Evolutionary conservation across 768 basidiomycete species (phyloP).

Genomic region (Amanita jacksonii): DNA sequence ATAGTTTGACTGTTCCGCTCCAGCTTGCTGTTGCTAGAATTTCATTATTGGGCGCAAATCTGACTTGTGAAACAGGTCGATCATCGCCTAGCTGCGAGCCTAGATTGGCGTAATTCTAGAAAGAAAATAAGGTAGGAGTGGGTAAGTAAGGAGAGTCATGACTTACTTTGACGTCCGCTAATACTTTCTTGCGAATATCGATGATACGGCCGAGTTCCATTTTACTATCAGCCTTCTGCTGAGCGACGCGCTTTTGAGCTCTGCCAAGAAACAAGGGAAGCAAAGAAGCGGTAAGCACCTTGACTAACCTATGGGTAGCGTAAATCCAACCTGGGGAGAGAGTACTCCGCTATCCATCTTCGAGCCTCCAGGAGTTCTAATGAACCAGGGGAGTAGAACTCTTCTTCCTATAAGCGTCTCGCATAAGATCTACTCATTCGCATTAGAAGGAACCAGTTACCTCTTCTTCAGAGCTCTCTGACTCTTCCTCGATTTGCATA

Average conservation of each 20-base stretch:
- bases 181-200: constrained; percentile 87
- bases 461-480: constrained; percentile 72
- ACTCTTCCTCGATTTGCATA: constrained; percentile 65
- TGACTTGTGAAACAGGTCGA: constrained; percentile 85
- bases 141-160: too few species aligned
- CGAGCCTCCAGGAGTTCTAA: constrained; percentile 81
- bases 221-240: constrained; percentile 85
- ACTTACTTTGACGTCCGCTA: constrained; percentile 79
- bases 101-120: constrained; percentile 78
- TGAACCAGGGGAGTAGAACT: constrained; percentile 92
- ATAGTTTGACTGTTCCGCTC: constrained; percentile 91
- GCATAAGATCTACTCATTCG: constrained; percentile 7
- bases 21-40: constrained; percentile 90
- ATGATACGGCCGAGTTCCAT: constrained; percentile 84
- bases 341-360: constrained; percentile 83
- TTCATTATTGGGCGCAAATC: constrained; percentile 88
- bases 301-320: constrained; percentile 43
- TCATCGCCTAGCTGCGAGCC: constrained; percentile 99
- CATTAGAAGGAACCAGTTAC: constrained; percentile 10
- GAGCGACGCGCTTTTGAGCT: constrained; percentile 89
- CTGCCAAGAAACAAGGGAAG: constrained; percentile 45
- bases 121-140: neutral
- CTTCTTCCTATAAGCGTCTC: constrained; percentile 54
- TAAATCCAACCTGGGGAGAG: constrained; percentile 86
- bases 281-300: constrained; percentile 68